Evolutionary conservation across 2,329 filamentous ascomycete species (phyloP), one percentile per base, ranked within the genome.

Genomic region (Talaromyces sp.): DNA sequence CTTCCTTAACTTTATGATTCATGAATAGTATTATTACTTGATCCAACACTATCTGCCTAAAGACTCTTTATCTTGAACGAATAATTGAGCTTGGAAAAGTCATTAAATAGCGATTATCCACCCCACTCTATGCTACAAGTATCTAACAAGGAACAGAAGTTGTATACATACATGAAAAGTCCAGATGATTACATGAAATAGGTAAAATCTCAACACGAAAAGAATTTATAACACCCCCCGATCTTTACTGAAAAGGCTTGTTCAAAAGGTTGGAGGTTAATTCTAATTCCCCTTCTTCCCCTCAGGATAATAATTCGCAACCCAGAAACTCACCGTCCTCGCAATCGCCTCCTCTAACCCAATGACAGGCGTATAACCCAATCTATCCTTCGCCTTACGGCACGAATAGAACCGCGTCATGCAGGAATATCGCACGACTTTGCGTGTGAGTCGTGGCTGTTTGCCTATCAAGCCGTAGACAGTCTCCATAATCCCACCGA

Each of bases 361-460:
- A 8, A 83, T 75, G 54, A 79, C 70, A n/a, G 82, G 79, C 47
- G 64, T 62, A 69, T 83, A 84, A 16, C 78, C 80, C 11, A 83
- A 72, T 58, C 79, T 73, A 58, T 68, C 68, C 73, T 79, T 82
- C 27, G 82, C 79, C 70, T 82, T 82, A 22, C 80, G 76, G 63
- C 78, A 78, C 35, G 76, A 81, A 67, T 78, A 83, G 69, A 79
- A 83, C 43, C 81, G 77, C 48, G 79, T 78, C 77, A 82, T 82
- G 68, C 77, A 81, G 58, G 80, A 81, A 70, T 81, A 82, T 43
- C 79, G 76, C 65, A 82, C 78, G 22, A 73, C 75, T 65, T 79
- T 76, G 52, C 77, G 73, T 10, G 79, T 81, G 66, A 83, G 68
- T 54, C 78, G 78, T n/a, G 81, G 80, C 48, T 77, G 79, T 67